phyloP scores from a whole-genome alignment of 2,329 filamentous ascomycete species.

The Raffaelea albimanens region DNA sequence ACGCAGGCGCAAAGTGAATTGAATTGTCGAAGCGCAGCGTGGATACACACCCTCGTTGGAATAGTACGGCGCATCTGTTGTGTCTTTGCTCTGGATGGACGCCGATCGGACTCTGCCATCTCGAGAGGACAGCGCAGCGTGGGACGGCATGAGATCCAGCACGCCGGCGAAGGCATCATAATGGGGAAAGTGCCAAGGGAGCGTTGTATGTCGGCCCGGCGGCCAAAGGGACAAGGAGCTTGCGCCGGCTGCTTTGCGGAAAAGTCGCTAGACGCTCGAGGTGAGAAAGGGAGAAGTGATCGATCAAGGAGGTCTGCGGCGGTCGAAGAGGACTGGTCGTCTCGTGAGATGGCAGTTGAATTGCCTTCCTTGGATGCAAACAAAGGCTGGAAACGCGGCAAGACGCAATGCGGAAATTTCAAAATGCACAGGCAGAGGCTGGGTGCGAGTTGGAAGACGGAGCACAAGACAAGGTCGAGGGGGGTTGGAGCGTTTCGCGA shows the following conservation, averaged over 20 bases:
- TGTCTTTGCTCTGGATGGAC: slow-evolving; percentile 21
- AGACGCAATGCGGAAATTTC: no score
- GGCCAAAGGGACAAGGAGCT: neutral
- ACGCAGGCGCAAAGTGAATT: neutral
- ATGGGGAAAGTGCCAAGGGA: slow-evolving; percentile 1
- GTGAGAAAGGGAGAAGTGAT: no score
- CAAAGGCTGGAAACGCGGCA: no score
- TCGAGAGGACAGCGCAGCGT: slow-evolving; percentile 25
- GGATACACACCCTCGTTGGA: slow-evolving; percentile 46
- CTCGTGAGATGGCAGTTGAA: no score
- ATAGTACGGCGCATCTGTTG: slow-evolving; percentile 33
- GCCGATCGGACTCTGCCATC: slow-evolving; percentile 23
- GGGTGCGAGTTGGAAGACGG: neutral
- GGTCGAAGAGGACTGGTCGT: no score
- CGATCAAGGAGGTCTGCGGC: no score
- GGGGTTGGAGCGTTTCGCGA: no score
- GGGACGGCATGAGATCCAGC: slow-evolving; percentile 25
- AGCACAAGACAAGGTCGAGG: no score
- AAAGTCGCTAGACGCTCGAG: no score
- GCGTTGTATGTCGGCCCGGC: neutral
- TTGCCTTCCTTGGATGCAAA: no score
- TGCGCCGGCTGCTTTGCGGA: no score
- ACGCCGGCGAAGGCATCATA: slow-evolving; percentile 26
- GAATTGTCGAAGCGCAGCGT: neutral
- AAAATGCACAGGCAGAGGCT: no score